Evolutionary conservation across 1,284 basidiomycete genomes (phyloP).

Genomic region (Malassezia yamatoensis): DNA sequence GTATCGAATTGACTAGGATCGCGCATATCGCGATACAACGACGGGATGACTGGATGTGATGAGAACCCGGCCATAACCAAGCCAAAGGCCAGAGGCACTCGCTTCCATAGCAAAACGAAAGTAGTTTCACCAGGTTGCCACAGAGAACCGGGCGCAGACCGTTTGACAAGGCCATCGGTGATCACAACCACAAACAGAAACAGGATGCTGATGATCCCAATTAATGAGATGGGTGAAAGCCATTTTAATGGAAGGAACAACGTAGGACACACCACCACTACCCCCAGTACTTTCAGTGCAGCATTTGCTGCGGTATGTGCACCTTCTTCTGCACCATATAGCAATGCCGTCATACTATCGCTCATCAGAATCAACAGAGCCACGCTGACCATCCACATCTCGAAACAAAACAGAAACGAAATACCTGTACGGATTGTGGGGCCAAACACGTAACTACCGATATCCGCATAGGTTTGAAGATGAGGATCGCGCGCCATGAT

Average conservation of each 20-base stretch:
- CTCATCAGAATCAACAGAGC: conserved; percentile 44
- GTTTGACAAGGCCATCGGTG: conserved; percentile 71
- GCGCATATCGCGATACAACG: conserved; percentile 77
- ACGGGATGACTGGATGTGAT: conserved; percentile 85
- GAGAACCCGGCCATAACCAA: conserved; percentile 95
- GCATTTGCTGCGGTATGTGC: background rate
- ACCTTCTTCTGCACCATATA: conserved; percentile 11
- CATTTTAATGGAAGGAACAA: conserved; percentile 38
- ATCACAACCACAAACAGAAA: conserved; percentile 70
- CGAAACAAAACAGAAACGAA: conserved; percentile 40
- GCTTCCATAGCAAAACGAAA: conserved; percentile 55
- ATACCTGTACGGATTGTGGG: conserved; percentile 32
- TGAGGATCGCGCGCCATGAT: conserved; percentile 40
- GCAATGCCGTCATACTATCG: conserved; percentile 32
- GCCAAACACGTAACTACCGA: conserved; percentile 44
- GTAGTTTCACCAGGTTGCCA: conserved; percentile 64
- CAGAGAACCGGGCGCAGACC: conserved; percentile 68
- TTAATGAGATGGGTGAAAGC: conserved; percentile 37
- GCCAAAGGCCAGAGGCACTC: conserved; percentile 61
- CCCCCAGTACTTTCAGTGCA: conserved; percentile 33
- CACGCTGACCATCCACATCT: conserved; percentile 41
- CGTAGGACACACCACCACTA: conserved; percentile 32
- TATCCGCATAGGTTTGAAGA: conserved; percentile 42
- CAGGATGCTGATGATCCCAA: conserved; percentile 49
- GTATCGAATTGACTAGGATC: conserved; percentile 68